Evolutionary conservation across 345 rosid species (phyloP).

Genomic region (Toxicodendron radicans): DNA sequence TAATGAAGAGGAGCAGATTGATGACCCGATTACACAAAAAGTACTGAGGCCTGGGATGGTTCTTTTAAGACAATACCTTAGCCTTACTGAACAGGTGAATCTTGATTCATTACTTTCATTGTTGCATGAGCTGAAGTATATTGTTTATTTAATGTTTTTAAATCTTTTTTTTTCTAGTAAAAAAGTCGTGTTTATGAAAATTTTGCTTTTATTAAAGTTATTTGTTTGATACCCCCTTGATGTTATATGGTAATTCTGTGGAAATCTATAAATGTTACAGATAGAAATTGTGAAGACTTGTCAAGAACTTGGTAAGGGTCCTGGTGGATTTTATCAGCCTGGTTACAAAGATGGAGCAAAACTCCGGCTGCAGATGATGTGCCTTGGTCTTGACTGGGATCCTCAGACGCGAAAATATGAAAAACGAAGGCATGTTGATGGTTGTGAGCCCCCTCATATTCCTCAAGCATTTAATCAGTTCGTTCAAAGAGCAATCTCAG

Average conservation of each 20-base stretch:
- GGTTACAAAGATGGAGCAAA: constrained; percentile 52
- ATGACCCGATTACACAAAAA: constrained; percentile 3
- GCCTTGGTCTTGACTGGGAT: constrained; percentile 58
- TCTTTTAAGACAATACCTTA: constrained; percentile 42
- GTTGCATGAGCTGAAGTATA: too few species aligned
- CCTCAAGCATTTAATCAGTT: constrained; percentile 37
- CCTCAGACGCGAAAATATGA: constrained; percentile 43
- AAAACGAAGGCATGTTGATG: constrained; percentile 25
- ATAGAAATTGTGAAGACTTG: constrained; percentile 48
- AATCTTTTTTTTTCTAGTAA: not conserved
- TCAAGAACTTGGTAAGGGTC: constrained; percentile 40
- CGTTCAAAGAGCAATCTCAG: constrained; percentile 43
- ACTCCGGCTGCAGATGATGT: constrained; percentile 60
- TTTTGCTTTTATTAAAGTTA: not conserved
- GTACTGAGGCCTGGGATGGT: constrained; percentile 61
- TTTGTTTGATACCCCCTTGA: not conserved
- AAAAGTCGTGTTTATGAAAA: not conserved
- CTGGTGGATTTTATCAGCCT: constrained; percentile 58
- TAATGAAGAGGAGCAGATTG: not conserved
- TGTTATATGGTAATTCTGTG: not conserved
- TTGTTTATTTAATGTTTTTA: not conserved
- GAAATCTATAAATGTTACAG: constrained; percentile 24
- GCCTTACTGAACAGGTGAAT: constrained; percentile 38
- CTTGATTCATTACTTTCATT: not conserved
- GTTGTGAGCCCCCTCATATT: constrained; percentile 37